Conservation (phyloP, 2,329 filamentous ascomycete genomes). For the Colletotrichum kahawae region DNA sequence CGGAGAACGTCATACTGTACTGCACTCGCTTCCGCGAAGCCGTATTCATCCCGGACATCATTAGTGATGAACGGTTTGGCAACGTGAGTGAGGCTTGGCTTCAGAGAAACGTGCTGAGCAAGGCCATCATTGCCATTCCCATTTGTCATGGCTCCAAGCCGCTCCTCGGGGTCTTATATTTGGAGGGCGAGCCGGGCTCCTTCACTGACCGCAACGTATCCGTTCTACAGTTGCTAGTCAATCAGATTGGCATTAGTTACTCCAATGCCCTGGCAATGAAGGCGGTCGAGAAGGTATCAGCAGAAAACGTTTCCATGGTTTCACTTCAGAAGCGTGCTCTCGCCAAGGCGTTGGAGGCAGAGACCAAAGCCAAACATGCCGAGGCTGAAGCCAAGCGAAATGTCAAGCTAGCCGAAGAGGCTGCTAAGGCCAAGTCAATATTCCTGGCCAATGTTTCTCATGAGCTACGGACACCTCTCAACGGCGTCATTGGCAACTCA, state of each 20-base stretch:
- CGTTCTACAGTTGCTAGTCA: conserved; percentile 73
- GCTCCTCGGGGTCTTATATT: conserved; percentile 75
- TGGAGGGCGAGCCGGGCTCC: conserved; percentile 75
- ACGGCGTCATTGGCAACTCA: conserved; percentile 88
- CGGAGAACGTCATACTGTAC: conserved; percentile 78
- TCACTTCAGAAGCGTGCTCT: conserved; percentile 77
- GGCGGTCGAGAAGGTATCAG: conserved; percentile 77
- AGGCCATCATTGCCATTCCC: conserved; percentile 79
- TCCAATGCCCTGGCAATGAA: conserved; percentile 72
- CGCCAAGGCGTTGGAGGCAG: conserved; percentile 73
- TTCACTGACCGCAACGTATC: conserved; percentile 78
- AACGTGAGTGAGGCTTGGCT: conserved; percentile 76
- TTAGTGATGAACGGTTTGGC: conserved; percentile 78
- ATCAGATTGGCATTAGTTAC: conserved; percentile 78
- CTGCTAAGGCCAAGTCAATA: conserved; percentile 81
- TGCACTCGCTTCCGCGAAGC: conserved; percentile 77
- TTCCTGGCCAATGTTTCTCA: conserved; percentile 83
- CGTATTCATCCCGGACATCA: conserved; percentile 75
- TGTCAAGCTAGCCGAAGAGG: conserved; percentile 82
- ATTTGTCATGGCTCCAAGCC: conserved; percentile 75
- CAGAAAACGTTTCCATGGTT: conserved; percentile 80
- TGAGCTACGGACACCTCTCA: conserved; percentile 81
- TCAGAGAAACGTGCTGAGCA: conserved; percentile 70
- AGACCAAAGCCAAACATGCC: conserved; percentile 77
- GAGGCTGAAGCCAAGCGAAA: conserved; percentile 79